A percentile compares a stretch with the other conserved stretches of the same genome.
These are phyloP conservation scores for Trichoderma sp. DNA, from an alignment of 2,329 filamentous ascomycete species.

Conservation along the genomic window DNA sequence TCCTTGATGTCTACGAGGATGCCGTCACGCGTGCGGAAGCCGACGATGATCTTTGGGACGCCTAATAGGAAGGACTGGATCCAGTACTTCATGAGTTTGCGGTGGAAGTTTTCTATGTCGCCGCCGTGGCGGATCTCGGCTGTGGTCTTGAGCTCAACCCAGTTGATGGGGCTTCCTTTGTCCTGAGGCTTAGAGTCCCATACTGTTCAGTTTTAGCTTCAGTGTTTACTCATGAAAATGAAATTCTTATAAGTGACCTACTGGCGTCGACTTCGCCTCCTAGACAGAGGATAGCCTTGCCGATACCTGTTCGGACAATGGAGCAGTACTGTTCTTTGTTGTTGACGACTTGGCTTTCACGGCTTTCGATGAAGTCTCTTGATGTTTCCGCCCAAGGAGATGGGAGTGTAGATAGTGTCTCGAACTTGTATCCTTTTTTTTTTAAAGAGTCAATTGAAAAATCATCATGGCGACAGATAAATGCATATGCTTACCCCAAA, in stretches of 20 bases:
- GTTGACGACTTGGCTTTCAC: conserved; percentile 73
- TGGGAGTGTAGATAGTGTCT: conserved; percentile 78
- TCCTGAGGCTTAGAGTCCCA: conserved; percentile 79
- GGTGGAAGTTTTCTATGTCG: conserved; percentile 77
- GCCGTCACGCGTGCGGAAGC: conserved; percentile 76
- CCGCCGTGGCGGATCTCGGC: conserved; percentile 68
- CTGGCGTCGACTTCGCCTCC: conserved; percentile 93
- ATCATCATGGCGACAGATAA: too few relatives aligned
- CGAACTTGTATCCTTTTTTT: conserved; percentile 87
- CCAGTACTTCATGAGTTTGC: conserved; percentile 95
- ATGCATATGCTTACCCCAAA: conserved; percentile 69
- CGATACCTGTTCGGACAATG: conserved; percentile 85
- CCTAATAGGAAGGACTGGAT: conserved; percentile 93
- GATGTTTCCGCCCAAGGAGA: conserved; percentile 72
- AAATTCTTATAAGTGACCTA: conserved; percentile 41
- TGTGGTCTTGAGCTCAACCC: conserved; percentile 95
- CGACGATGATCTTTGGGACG: conserved; percentile 88
- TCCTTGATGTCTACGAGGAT: conserved; percentile 75
- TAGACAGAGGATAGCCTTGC: conserved; percentile 72
- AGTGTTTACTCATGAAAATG: neutral
- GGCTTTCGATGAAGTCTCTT: conserved; percentile 76
- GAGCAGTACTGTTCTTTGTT: conserved; percentile 97
- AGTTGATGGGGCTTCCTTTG: conserved; percentile 73
- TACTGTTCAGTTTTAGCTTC: conserved; percentile 53
- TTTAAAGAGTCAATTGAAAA: too few relatives aligned